Evolutionary conservation across 768 basidiomycete genomes (phyloP).

Genomic region (Mycena filopes): DNA sequence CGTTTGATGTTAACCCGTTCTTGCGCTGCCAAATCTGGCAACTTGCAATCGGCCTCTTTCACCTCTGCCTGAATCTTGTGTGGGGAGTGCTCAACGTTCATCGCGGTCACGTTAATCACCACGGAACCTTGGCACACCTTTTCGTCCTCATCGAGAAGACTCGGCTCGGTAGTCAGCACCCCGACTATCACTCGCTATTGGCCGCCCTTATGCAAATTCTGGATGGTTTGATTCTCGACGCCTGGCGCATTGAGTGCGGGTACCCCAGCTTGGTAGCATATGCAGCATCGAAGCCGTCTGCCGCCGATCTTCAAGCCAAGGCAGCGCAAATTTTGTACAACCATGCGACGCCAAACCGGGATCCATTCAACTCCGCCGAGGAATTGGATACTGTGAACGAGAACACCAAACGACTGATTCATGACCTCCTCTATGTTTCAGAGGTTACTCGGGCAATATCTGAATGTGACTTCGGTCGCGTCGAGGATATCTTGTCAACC

Average conservation of each 20-base stretch:
- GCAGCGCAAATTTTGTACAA: slow-evolving; percentile 37
- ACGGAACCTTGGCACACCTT: slow-evolving; percentile 21
- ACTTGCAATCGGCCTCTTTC: slow-evolving; percentile 34
- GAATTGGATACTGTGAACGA: slow-evolving; percentile 32
- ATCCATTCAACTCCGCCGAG: neutral
- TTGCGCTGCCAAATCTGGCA: slow-evolving; percentile 20
- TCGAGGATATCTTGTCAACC: slow-evolving; percentile 43
- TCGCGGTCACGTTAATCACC: slow-evolving; percentile 21
- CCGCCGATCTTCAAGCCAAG: slow-evolving; percentile 29
- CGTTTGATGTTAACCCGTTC: neutral
- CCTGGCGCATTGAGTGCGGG: slow-evolving; percentile 42
- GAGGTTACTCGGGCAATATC: slow-evolving; percentile 42
- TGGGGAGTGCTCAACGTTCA: slow-evolving; percentile 32
- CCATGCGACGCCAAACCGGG: slow-evolving; percentile 34
- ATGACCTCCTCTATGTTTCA: slow-evolving; percentile 43
- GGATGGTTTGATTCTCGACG: slow-evolving; percentile 44
- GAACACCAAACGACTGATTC: slow-evolving; percentile 41
- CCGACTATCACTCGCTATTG: slow-evolving; percentile 47
- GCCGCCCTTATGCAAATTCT: slow-evolving; percentile 44
- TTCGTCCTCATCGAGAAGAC: slow-evolving; percentile 41
- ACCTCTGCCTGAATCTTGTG: slow-evolving; percentile 35
- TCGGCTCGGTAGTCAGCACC: slow-evolving; percentile 43
- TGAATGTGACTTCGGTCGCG: slow-evolving; percentile 43
- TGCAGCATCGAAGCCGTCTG: slow-evolving; percentile 40
- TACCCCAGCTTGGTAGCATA: slow-evolving; percentile 24